Evolutionary conservation across 2,329 filamentous ascomycete genomes (phyloP), one percentile per base, ranked within the genome.

Genomic region (Cordyceps tenuipes): DNA sequence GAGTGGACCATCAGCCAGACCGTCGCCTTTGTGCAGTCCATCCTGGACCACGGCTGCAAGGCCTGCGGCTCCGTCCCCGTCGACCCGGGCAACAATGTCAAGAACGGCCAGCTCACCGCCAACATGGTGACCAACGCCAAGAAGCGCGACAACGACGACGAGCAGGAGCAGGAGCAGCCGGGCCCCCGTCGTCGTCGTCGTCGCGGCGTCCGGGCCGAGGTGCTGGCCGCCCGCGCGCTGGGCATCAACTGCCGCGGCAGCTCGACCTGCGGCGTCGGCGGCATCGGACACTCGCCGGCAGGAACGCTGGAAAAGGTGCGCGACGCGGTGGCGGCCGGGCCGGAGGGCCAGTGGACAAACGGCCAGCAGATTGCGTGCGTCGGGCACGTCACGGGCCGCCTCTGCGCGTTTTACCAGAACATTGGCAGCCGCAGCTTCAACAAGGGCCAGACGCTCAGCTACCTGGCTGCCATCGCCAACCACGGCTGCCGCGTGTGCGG

Each of bases 401-500:
- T 63, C 31, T 63, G 61, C 23, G 58, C 60, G 1, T 63, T 62
- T 34, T 63, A 61, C 50, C 61, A 63, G 31, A 63, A 63, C 34
- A 54, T 62, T 53, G 62, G 57, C 17, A 17, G 15, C 17, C 61
- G 62, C 3, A 17, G 9, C 1, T 63, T 62, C 53, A 61, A 47
- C 60, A 63, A 61, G 51, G 54, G 49, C 26, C 61, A 62, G 36
- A 48, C 48, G 10, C 17, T 61, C 13, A n/a, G 23, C 19, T 62
- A 53, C 29, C 57, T 61, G 29, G 29, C 29, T 5, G 29, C 29
- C 9, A 48, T 49, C n/a, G 21, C 26, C 3, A 61, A 63, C 34
- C 31, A 55, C 29, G 29, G 29, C 44, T 63, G 61, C 62, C 41
- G 43, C 5, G 43, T 47, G 15, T 63, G 62, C 31, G 62, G 62